Evolutionary conservation across 805 yeast genomes (phyloP).

Genomic region (Aciculoconidium aculeatum): DNA sequence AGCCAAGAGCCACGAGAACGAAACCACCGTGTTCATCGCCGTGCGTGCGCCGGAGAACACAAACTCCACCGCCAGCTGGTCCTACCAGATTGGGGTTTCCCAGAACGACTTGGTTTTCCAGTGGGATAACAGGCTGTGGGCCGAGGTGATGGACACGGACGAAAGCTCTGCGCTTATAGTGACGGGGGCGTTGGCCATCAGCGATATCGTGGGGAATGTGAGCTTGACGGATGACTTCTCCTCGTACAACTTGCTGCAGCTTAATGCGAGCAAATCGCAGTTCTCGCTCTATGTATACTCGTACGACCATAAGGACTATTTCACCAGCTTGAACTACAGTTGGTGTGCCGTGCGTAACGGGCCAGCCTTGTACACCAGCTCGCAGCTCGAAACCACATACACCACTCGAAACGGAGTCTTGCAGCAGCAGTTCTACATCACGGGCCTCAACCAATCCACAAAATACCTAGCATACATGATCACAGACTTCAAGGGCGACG

Average conservation of each 20-base stretch:
- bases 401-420: constrained; percentile 43
- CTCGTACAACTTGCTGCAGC: constrained; percentile 2
- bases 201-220: constrained; percentile 1
- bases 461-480: constrained; percentile 61
- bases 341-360: constrained; percentile 69
- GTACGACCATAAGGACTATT: constrained; percentile 28
- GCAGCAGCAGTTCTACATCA: constrained; percentile 57
- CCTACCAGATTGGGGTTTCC: constrained; percentile 62
- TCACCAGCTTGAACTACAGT: constrained; percentile 43
- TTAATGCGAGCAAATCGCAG: constrained; percentile 22
- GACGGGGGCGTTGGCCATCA: constrained; percentile 44
- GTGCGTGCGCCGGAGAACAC: constrained; percentile 37
- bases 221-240: neutral
- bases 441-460: constrained; percentile 56
- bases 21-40: constrained; percentile 29
- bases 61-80: constrained; percentile 41
- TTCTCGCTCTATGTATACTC: constrained; percentile 46
- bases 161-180: constrained; percentile 58
- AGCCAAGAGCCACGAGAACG: constrained; percentile 2
- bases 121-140: constrained; percentile 58
- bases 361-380: constrained; percentile 26
- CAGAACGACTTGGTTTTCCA: constrained; percentile 59
- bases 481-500: constrained; percentile 35
- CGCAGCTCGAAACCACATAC: constrained; percentile 24
- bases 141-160: constrained; percentile 63